These are phyloP conservation scores for Cynara cardunculus DNA, from an alignment of 129 eudicot species.

Conservation along the genomic window DNA sequence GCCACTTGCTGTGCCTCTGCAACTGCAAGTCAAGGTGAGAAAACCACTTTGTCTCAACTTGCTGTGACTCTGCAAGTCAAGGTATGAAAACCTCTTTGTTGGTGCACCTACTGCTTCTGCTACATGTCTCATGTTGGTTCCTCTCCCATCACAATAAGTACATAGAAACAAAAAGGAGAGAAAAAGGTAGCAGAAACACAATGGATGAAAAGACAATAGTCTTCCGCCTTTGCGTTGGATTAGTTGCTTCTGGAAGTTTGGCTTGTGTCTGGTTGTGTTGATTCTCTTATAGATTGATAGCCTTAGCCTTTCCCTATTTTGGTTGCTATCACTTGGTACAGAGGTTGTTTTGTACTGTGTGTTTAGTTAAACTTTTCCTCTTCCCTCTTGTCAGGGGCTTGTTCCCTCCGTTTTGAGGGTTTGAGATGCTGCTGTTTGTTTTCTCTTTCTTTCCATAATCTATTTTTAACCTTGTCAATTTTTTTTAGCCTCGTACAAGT, in stretches of 20 bases:
- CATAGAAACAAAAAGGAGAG: no score
- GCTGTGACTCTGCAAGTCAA: no score
- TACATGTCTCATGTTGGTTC: no score
- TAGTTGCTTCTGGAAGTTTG: neutral
- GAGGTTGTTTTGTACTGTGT: neutral
- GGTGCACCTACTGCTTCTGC: no score
- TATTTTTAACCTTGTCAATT: neutral
- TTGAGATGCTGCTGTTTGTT: neutral
- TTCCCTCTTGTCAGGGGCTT: neutral
- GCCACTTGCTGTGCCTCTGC: no score
- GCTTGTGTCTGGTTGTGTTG: neutral
- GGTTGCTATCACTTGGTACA: neutral
- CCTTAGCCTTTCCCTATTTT: neutral
- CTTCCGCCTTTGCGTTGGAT: neutral
- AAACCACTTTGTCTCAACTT: no score
- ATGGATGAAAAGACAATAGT: neutral
- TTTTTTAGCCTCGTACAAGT: neutral
- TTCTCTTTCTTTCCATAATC: neutral
- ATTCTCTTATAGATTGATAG: neutral
- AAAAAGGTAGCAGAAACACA: no score
- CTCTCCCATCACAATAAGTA: no score
- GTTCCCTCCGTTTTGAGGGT: neutral
- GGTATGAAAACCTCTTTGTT: no score
- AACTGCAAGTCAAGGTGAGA: no score
- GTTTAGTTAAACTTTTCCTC: neutral